These are phyloP conservation scores for Dendrostoma leiphaemia DNA, from an alignment of 2,329 filamentous ascomycete genomes.

Conservation along the genomic window DNA sequence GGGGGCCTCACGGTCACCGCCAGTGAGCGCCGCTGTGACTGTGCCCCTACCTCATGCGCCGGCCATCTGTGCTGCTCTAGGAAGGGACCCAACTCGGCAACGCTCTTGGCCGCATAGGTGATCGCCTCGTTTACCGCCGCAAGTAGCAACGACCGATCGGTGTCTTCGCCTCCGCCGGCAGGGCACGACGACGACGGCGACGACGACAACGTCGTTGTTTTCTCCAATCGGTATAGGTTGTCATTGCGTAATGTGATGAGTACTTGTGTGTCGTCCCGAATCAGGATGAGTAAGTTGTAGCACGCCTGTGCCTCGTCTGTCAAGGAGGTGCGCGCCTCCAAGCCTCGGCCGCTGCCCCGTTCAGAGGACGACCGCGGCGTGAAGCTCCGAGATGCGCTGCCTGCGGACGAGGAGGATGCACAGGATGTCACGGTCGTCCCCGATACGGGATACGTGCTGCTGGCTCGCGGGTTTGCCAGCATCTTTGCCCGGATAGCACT, in stretches of 20 bases:
- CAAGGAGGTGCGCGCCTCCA: slow-evolving; percentile 1
- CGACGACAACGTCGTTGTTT: background rate
- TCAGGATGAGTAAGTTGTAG: slow-evolving; percentile 16
- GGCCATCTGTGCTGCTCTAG: slow-evolving; percentile 16
- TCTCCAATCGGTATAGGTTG: slow-evolving; percentile 7
- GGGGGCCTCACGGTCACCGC: background rate
- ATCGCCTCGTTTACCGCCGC: slow-evolving; percentile 15
- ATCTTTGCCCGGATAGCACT: background rate
- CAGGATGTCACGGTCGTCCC: background rate
- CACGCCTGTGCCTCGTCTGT: slow-evolving; percentile 17
- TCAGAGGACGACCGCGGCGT: slow-evolving; percentile 6
- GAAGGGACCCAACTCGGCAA: slow-evolving; percentile 17
- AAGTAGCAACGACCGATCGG: slow-evolving; percentile 4
- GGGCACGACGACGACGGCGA: background rate
- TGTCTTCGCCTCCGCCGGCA: background rate
- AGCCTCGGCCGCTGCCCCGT: background rate
- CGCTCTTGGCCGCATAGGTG: slow-evolving; percentile 14
- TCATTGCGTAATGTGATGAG: slow-evolving; percentile 17
- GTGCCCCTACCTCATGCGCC: background rate
- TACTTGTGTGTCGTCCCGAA: slow-evolving; percentile 16
- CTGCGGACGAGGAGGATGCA: background rate
- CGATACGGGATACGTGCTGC: background rate
- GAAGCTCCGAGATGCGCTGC: background rate
- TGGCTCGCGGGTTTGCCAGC: background rate
- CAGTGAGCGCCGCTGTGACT: background rate